These are phyloP conservation scores for Phytophthora hibernalis DNA, from an alignment of 352 stramenopile genomes.

Conservation along the genomic window DNA sequence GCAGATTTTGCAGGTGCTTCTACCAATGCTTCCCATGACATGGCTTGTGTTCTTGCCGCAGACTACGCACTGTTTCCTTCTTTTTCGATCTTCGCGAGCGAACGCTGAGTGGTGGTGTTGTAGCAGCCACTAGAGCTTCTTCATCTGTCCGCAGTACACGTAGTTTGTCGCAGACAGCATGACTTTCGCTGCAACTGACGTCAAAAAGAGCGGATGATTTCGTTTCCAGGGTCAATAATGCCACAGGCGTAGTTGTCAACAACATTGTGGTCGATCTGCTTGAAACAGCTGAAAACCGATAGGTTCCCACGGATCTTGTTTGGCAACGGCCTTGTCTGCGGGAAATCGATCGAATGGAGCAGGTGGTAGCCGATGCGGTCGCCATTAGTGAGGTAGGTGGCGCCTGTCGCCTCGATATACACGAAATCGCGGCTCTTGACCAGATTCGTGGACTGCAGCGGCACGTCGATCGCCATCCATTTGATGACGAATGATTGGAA, in stretches of 20 bases:
- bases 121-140: constrained; percentile 59
- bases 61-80: constrained; percentile 28
- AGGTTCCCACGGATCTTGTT: constrained; percentile 44
- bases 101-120: constrained; percentile 9
- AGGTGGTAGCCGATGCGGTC: constrained; percentile 46
- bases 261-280: constrained; percentile 39
- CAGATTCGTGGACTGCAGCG: constrained; percentile 24
- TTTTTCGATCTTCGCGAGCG: background rate
- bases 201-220: constrained; percentile 39
- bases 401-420: constrained; percentile 42
- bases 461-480: constrained; percentile 42
- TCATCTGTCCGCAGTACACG: constrained; percentile 60
- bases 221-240: constrained; percentile 33
- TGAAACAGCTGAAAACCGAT: constrained; percentile 54
- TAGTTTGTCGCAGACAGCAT: constrained; percentile 42
- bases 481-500: constrained; percentile 43
- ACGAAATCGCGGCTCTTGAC: constrained; percentile 43
- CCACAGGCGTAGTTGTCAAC: constrained; percentile 49
- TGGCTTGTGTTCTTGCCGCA: constrained; percentile 38
- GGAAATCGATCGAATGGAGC: constrained; percentile 50
- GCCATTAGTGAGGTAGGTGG: constrained; percentile 24
- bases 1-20: constrained; percentile 40
- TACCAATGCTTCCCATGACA: constrained; percentile 29
- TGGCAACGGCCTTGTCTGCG: constrained; percentile 40
- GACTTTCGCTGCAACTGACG: constrained; percentile 29